Conservation (phyloP, 2,329 filamentous ascomycete species). For the Phialemoniopsis sp. region DNA sequence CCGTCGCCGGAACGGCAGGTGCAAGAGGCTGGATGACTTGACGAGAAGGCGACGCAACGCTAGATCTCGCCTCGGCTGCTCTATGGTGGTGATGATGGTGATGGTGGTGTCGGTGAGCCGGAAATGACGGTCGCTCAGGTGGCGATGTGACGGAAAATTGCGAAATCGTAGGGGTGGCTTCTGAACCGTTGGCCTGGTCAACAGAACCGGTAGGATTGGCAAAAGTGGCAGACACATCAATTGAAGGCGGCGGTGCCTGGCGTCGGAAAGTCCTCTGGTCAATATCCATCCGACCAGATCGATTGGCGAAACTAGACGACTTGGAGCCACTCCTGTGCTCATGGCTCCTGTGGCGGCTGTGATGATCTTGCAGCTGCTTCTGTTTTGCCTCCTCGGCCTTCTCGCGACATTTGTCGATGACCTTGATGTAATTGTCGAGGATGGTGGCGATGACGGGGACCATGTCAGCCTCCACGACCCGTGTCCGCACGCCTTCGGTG, state of each 20-base stretch:
- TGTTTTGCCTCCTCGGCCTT: constrained; percentile 79
- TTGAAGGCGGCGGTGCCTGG: constrained; percentile 78
- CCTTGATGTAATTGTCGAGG: constrained; percentile 96
- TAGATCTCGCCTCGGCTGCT: constrained; percentile 44
- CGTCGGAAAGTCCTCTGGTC: constrained; percentile 56
- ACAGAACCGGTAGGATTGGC: constrained; percentile 37
- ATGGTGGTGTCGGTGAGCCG: constrained; percentile 14
- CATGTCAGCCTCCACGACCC: constrained; percentile 98
- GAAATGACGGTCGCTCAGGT: constrained; percentile 65
- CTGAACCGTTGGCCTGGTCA: constrained; percentile 32
- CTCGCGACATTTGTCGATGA: constrained; percentile 86
- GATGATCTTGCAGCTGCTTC: constrained; percentile 55
- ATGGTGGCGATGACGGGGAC: constrained; percentile 98
- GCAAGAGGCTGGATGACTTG: constrained; percentile 63
- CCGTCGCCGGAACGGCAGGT: constrained; percentile 62
- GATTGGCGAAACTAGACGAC: constrained; percentile 48
- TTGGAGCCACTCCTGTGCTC: constrained; percentile 45
- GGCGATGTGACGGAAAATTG: constrained; percentile 66
- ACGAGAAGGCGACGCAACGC: constrained; percentile 43
- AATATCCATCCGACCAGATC: constrained; percentile 47
- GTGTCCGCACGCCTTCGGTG: constrained; percentile 87
- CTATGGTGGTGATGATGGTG: constrained; percentile 44
- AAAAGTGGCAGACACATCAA: constrained; percentile 66
- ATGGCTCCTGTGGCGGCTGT: constrained; percentile 44
- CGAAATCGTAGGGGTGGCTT: constrained; percentile 57